phyloP scores from a whole-genome alignment of 129 eudicot genomes.

The Silybum marianum region DNA sequence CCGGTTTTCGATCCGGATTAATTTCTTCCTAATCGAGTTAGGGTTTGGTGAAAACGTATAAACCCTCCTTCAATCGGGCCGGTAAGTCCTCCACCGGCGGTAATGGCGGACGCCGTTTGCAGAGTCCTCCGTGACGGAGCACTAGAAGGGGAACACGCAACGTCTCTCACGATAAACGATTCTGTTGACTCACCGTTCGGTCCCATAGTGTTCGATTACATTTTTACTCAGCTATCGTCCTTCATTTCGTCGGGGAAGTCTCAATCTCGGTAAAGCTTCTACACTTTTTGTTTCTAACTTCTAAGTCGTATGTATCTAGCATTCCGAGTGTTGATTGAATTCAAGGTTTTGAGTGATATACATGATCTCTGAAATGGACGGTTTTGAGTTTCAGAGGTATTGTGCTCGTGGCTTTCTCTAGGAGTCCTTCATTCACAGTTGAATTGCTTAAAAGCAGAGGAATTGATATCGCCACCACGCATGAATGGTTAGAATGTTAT shows the following conservation, averaged over 20 bases:
- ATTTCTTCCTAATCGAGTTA: conserved; percentile 19
- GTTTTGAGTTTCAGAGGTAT: conserved; percentile 56
- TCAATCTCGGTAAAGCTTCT: conserved; percentile 50
- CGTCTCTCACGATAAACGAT: conserved; percentile 82
- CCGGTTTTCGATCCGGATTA: not conserved
- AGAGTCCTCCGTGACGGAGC: conserved; percentile 92
- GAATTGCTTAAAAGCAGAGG: conserved; percentile 64
- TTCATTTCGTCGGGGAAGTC: conserved; percentile 64
- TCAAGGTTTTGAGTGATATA: not conserved
- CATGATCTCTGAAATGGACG: not conserved
- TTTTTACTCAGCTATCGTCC: conserved; percentile 73
- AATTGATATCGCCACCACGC: conserved; percentile 38
- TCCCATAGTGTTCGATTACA: conserved; percentile 62
- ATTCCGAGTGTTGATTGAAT: not conserved
- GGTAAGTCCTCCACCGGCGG: not conserved
- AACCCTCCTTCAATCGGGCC: conserved; percentile 21
- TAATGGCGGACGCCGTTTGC: conserved; percentile 81
- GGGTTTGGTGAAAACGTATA: conserved; percentile 28
- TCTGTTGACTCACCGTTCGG: conserved; percentile 62
- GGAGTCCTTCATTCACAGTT: conserved; percentile 60
- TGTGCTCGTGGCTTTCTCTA: conserved; percentile 68
- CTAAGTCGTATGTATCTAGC: not conserved
- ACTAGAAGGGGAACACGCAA: conserved; percentile 89
- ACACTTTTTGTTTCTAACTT: not conserved
- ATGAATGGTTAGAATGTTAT: conserved; percentile 49